A percentile compares a stretch with the other conserved stretches of the same genome.
Conservation (phyloP, 129 eudicot species). For the Erigeron canadensis region DNA sequence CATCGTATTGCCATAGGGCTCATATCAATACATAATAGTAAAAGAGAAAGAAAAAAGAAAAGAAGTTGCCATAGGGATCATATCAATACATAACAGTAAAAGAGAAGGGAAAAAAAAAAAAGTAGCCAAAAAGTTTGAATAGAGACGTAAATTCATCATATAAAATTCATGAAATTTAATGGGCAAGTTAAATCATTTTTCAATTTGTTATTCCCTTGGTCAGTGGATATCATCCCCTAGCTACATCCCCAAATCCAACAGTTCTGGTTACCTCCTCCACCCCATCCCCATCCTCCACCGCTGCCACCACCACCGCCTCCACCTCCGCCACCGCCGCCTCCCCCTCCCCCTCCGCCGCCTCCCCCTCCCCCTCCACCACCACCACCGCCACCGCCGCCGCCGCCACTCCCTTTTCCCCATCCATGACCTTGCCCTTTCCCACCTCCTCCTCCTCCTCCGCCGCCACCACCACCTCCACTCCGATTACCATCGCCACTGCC, state of each 20-base stretch:
- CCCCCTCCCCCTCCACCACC: not conserved
- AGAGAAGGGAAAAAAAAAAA: no score
- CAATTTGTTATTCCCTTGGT: conserved; percentile 9
- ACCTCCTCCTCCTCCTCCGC: not conserved
- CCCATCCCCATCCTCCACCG: conserved; percentile 27
- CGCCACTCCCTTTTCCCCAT: not conserved
- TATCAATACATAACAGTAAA: no score
- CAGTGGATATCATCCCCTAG: not conserved
- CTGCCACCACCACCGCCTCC: not conserved
- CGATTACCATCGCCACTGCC: not conserved
- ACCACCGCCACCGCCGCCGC: not conserved
- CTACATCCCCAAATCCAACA: conserved; percentile 36
- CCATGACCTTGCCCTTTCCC: not conserved
- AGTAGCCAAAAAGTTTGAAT: not conserved
- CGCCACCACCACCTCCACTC: not conserved
- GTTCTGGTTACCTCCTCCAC: conserved; percentile 23
- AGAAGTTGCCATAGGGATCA: no score
- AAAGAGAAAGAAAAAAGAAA: no score
- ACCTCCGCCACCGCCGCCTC: not conserved
- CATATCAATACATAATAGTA: no score
- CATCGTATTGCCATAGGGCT: no score
- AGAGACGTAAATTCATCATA: not conserved
- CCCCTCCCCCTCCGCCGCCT: not conserved
- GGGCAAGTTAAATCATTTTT: not conserved
- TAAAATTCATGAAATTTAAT: conserved; percentile 2